phyloP scores from a whole-genome alignment of 2,329 filamentous ascomycete genomes.

The Sarocladium oryzae region DNA sequence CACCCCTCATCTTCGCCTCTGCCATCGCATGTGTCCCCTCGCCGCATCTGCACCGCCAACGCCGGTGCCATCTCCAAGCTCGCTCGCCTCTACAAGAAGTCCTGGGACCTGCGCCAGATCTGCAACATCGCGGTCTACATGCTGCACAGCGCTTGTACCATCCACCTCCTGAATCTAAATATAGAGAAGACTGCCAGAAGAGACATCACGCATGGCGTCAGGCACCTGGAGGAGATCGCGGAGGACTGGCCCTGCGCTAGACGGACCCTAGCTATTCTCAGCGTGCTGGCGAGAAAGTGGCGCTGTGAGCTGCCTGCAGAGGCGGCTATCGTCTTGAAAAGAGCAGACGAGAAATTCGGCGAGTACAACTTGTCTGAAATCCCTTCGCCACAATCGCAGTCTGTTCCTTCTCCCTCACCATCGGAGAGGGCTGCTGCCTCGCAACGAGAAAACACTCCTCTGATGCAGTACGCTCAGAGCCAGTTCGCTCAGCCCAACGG shows the following conservation, averaged over 20 bases:
- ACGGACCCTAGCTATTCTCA: conserved; percentile 77
- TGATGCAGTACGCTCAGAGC: conserved; percentile 25
- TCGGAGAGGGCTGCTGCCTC: conserved; percentile 20
- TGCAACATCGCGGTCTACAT: conserved; percentile 97
- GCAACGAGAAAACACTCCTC: conserved; percentile 27
- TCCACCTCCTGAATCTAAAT: conserved; percentile 78
- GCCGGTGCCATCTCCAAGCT: conserved; percentile 87
- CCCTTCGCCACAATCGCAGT: conserved; percentile 42
- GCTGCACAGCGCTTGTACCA: conserved; percentile 86
- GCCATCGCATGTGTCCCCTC: conserved; percentile 79
- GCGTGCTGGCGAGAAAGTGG: conserved; percentile 83
- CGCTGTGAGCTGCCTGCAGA: conserved; percentile 80
- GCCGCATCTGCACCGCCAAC: conserved; percentile 84
- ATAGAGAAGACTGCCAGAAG: conserved; percentile 77
- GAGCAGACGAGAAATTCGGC: conserved; percentile 76
- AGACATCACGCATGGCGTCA: conserved; percentile 85
- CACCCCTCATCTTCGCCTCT: conserved; percentile 73
- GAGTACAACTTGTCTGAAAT: conserved; percentile 58
- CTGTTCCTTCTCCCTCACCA: conserved; percentile 21
- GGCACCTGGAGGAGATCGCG: conserved; percentile 89
- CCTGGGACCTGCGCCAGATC: conserved; percentile 85
- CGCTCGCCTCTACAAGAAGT: conserved; percentile 89
- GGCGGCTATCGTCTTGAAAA: conserved; percentile 65
- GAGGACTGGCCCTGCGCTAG: conserved; percentile 91
- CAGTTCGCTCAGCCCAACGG: conserved; percentile 17